Evolutionary conservation across 1,284 basidiomycete species (phyloP).

Genomic region (Apiotrichum gracile): DNA sequence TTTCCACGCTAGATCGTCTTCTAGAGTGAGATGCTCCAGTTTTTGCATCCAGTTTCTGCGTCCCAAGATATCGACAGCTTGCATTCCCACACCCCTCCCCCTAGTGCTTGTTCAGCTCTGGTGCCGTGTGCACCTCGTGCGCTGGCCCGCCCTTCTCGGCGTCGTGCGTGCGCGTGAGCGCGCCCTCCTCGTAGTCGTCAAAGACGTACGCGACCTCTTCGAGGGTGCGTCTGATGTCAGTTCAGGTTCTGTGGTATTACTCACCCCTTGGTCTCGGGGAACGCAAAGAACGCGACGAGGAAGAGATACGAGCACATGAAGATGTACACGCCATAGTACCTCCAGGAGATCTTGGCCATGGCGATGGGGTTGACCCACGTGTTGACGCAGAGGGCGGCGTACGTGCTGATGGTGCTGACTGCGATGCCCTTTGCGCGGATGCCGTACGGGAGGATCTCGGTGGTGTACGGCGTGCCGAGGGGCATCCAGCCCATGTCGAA

Average conservation of each 20-base stretch:
- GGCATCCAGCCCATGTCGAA: slow-evolving; percentile 17
- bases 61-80: no score
- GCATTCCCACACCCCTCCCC: no score
- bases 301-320: slow-evolving; percentile 12
- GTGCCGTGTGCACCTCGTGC: no score
- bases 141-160: no score
- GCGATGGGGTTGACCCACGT: slow-evolving; percentile 27
- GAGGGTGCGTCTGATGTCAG: slow-evolving; percentile 20
- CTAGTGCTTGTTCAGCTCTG: no score
- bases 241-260: slow-evolving; percentile 16
- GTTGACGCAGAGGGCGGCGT: slow-evolving; percentile 16
- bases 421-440: slow-evolving; percentile 18
- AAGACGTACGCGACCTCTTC: slow-evolving; percentile 29
- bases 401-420: slow-evolving; percentile 12
- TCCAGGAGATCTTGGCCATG: slow-evolving; percentile 12
- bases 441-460: slow-evolving; percentile 14
- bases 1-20: no score
- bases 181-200: slow-evolving; percentile 21
- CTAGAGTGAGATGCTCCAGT: no score
- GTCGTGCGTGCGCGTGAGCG: no score
- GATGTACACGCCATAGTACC: slow-evolving; percentile 33
- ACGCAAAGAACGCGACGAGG: slow-evolving; percentile 29
- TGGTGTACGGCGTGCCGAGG: slow-evolving; percentile 14
- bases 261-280: no score
- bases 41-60: no score